Evolutionary conservation across 148 eudicot species (phyloP), one percentile per base, ranked within the genome.

Genomic region (Camellia granthamiana): DNA sequence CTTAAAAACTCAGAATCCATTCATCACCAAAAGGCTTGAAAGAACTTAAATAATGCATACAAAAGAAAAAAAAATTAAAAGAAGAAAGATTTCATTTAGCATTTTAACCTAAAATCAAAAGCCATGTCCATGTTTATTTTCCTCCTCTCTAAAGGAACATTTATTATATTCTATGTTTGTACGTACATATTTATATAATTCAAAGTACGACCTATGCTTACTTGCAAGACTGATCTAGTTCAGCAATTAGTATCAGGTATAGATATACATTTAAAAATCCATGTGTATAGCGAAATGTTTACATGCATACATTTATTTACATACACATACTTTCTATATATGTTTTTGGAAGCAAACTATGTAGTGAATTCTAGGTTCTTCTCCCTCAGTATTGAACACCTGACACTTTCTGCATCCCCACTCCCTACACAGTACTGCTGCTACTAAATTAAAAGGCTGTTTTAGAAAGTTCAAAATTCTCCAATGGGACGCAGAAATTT

Each of bases 391-490:
- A 9, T 72, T 12, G 18, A 74, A 74, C 30, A 51, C 2, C 38
- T 72, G 61, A 16, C 75, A 10, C 9, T 52, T 19, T 52, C 16
- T 49, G 18, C 74, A 71, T 71, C 56, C 73, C 74, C 72, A 69
- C 16, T 43, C 51, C 16, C 38, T 42, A 47, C 75, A 13, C 58
- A 47, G 14, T 51, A n/a, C 56, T 19, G 59, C 23, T 3, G 12
- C 13, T 18, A 46, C 47, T 47, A 46, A 16, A 18, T 18, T n/a
- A 44, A 5, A 3, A 70, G 6, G 55, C 54, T 18, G 43, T 47
- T 68, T 69, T 70, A 46, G 13, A 8, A 44, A 70, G 23, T 19
- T 4, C 21, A 44, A 19, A 30, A 51, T 7, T 72, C 16, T 72
- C 38, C 43, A 19, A 63, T 63, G 11, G 7, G 9, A 8, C 0